Conservation (phyloP, 257 asterid genomes). For the Solanum pinnatisectum region DNA sequence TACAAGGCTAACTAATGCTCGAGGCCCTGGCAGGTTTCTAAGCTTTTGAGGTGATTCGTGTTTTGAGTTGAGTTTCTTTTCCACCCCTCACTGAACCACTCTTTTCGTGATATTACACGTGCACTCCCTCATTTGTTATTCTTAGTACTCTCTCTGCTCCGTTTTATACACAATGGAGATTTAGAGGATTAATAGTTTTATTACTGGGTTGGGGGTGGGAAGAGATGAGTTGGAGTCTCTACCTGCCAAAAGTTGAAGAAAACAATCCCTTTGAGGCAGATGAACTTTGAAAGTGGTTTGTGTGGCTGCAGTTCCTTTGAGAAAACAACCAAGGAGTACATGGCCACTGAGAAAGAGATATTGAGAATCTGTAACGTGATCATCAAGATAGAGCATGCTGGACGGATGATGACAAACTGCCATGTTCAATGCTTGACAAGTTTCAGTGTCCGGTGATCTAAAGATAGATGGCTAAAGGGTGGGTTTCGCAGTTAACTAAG, state of each 20-base stretch:
- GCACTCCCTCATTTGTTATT: background rate
- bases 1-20: background rate
- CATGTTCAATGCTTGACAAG: slow-evolving; percentile 75
- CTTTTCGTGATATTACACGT: background rate
- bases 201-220: too few relatives aligned
- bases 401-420: slow-evolving; percentile 89
- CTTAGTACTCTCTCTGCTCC: background rate
- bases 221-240: too few relatives aligned
- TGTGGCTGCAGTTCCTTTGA: slow-evolving; percentile 80
- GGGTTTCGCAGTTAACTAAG: too few relatives aligned
- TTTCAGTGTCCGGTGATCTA: slow-evolving; percentile 56
- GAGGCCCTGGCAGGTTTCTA: background rate
- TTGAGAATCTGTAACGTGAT: slow-evolving; percentile 52
- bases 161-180: too few relatives aligned
- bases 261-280: slow-evolving; percentile 80
- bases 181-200: too few relatives aligned
- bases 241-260: slow-evolving; percentile 35
- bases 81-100: background rate
- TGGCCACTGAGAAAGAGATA: slow-evolving; percentile 62
- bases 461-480: too few relatives aligned
- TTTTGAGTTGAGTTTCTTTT: too few relatives aligned
- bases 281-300: slow-evolving; percentile 76
- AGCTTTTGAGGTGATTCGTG: background rate
- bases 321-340: slow-evolving; percentile 80
- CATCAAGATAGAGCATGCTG: slow-evolving; percentile 71